phyloP scores from a whole-genome alignment of 208 protist genomes.

The Crithidia acanthocephali region DNA sequence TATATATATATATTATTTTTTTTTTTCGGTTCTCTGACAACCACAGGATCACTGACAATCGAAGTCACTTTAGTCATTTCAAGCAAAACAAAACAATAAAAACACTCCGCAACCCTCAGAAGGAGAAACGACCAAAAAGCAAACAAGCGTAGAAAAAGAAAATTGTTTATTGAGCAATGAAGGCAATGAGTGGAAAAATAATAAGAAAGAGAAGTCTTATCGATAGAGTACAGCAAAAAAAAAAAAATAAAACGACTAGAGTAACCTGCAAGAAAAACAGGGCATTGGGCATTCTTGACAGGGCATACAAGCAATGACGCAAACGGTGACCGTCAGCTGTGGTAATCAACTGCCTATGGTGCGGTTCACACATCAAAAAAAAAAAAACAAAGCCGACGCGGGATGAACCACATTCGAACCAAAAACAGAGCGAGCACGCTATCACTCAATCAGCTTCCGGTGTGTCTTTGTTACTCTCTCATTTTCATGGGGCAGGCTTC shows the following conservation, averaged over 20 bases:
- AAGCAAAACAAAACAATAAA: conserved; percentile 1
- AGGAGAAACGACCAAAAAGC: neutral
- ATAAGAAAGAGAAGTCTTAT: conserved; percentile 9
- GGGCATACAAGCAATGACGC: neutral
- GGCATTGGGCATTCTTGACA: neutral
- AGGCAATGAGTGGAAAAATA: conserved; percentile 8
- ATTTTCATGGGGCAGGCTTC: conserved; percentile 7
- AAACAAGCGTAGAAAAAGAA: conserved; percentile 1
- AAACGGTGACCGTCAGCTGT: neutral
- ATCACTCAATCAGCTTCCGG: too few species aligned
- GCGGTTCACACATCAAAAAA: too few species aligned
- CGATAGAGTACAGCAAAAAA: conserved; percentile 14
- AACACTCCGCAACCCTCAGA: conserved; percentile 7
- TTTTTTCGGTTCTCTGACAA: too few species aligned
- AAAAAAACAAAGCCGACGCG: too few species aligned
- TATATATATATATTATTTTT: too few species aligned
- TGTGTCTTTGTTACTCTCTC: too few species aligned
- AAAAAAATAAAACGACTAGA: too few species aligned
- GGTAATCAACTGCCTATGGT: neutral
- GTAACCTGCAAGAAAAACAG: conserved; percentile 1
- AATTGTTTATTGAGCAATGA: neutral
- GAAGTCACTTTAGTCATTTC: too few species aligned
- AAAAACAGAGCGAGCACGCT: too few species aligned
- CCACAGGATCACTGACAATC: too few species aligned
- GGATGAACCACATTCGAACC: too few species aligned